Evolutionary conservation across 345 rosid species (phyloP), one percentile per base, ranked within the genome.

Genomic region (Fremontodendron californicum): DNA sequence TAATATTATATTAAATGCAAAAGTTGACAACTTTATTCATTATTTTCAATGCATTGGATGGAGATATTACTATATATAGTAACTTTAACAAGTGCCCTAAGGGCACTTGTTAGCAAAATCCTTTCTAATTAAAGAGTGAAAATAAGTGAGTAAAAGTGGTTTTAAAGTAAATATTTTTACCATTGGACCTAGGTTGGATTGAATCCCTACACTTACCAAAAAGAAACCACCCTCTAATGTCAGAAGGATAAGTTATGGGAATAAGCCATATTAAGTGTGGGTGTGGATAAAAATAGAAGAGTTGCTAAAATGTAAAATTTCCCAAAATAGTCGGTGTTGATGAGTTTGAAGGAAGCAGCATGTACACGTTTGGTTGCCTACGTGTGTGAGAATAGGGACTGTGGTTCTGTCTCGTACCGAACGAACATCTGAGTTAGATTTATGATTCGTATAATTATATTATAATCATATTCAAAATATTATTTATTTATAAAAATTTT

Each of bases 331-430:
- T 79, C 69, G 78, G 15, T 25, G 12, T 23, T 55, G 27, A 49
- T 23, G 63, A 10, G 27, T 57, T 57, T 12, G 5, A 57, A 25
- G 63, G 16, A 57, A 57, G 33, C 16, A 48, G 74, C 37, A 5
- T 12, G 19, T 79, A 37, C 82, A 7, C 82, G 84, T 76, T 85
- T 64, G 82, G 82, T 37, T 49, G 68, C 71, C 45, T 82, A 62
- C 66, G 79, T 80, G 82, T 69, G 79, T 58, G 74, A 55, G 10
- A 31, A 43, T 4, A 66, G 39, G 66, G 68, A 33, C 60, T 46
- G 76, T 76, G 82, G 74, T 79, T 62, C 69, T 77, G 63, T 54
- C 78, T 58, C 70, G 80, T 65, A 79, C 81, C 71, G 61, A 67
- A 42, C 46, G 45, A 83, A 78, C 88, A 76, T 64, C 40, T 70